A percentile compares a stretch with the other conserved stretches of the same genome.
These are phyloP conservation scores for Leccinum angustisporum DNA, from an alignment of 1,284 basidiomycete species.

Conservation along the genomic window DNA sequence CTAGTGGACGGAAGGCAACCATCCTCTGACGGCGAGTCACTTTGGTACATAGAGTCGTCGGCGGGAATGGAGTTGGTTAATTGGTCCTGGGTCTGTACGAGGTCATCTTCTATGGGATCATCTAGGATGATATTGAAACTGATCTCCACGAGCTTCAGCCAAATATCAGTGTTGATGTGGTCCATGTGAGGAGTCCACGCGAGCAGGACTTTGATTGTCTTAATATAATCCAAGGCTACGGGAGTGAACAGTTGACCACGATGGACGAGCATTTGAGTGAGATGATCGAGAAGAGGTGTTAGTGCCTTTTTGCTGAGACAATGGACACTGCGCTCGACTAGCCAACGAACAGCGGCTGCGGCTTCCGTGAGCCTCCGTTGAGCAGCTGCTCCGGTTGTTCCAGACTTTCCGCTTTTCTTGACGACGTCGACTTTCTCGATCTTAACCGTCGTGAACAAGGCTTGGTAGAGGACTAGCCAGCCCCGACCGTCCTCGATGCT, in stretches of 20 bases:
- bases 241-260: conserved; percentile 58
- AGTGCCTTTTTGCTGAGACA: conserved; percentile 54
- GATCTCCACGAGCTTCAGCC: conserved; percentile 69
- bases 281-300: conserved; percentile 62
- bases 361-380: conserved; percentile 61
- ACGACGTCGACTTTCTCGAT: conserved; percentile 57
- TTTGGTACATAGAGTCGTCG: conserved; percentile 31
- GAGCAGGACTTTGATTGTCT: conserved; percentile 68
- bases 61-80: conserved; percentile 20
- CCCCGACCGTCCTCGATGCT: conserved; percentile 53
- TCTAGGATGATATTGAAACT: conserved; percentile 78
- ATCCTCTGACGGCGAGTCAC: conserved; percentile 34
- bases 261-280: conserved; percentile 62
- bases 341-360: conserved; percentile 67
- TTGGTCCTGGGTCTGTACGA: conserved; percentile 30
- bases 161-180: conserved; percentile 62
- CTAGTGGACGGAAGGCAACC: conserved; percentile 23
- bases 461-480: conserved; percentile 76
- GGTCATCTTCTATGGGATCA: conserved; percentile 54
- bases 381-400: conserved; percentile 41
- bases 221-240: conserved; percentile 79
- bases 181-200: conserved; percentile 76
- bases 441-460: conserved; percentile 65
- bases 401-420: conserved; percentile 46
- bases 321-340: conserved; percentile 59